Conservation (phyloP, 805 yeast species). For the Cyberlindnera maritima region DNA sequence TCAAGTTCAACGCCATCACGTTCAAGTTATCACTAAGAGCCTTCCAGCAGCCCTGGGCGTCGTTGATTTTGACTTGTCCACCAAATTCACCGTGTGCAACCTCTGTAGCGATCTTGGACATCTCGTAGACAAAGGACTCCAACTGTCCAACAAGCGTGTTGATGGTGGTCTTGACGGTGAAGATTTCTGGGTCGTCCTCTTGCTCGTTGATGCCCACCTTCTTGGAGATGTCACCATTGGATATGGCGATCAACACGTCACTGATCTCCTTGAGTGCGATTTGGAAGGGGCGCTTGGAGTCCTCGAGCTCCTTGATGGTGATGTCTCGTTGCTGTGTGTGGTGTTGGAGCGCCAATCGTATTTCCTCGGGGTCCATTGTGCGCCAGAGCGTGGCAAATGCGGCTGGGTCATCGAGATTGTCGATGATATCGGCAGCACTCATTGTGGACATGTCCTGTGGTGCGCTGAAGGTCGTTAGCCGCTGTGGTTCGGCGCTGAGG, state of each 20-base stretch:
- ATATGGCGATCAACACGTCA: conserved; percentile 81
- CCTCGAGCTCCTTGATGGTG: conserved; percentile 5
- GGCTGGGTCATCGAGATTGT: conserved; percentile 3
- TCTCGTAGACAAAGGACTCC: conserved; percentile 60
- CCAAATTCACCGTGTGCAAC: conserved; percentile 88
- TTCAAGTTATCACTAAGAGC: conserved; percentile 84
- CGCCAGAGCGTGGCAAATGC: conserved; percentile 6
- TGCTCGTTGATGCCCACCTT: conserved; percentile 61
- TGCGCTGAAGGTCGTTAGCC: background rate
- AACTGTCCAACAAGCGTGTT: conserved; percentile 87
- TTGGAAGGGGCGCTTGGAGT: conserved; percentile 9
- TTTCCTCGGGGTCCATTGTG: conserved; percentile 7
- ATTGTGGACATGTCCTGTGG: no score
- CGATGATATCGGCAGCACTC: conserved; percentile 8
- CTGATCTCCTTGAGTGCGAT: conserved; percentile 57
- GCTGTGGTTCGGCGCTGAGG: background rate
- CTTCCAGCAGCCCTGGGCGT: conserved; percentile 85
- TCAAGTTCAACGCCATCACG: conserved; percentile 85
- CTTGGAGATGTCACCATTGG: conserved; percentile 77
- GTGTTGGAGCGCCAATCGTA: conserved; percentile 4
- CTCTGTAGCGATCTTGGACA: conserved; percentile 82
- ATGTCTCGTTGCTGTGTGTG: conserved; percentile 3
- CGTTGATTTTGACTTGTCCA: conserved; percentile 79
- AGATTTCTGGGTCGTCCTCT: conserved; percentile 66
- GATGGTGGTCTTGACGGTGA: conserved; percentile 72